Base-by-base conservation (phyloP, 2,329 filamentous ascomycete species). In the Teratosphaeria gauchensis region DNA sequence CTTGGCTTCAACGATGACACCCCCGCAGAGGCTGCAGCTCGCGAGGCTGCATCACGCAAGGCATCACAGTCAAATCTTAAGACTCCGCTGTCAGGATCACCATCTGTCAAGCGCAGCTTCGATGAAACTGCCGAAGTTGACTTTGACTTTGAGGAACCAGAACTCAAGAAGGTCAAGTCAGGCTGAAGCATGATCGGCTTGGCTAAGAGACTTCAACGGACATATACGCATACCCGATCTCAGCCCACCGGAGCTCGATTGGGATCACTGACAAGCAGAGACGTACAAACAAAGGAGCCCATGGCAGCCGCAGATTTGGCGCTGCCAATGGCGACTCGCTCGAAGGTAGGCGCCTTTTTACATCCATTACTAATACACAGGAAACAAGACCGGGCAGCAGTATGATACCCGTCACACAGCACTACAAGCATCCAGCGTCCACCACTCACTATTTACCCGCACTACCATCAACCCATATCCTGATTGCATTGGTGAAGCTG, bases 51-150 rank as follows among this genome's bases (percentile, higher is more conserved):
- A 24, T 33, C 31, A 42, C 56, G 57, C 12, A 63, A 61, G 30
- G 60, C 54, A 53, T 64, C 61, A 16, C 32, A 61, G 31, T 33
- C 51, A 6, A 24, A 33, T 28, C 19, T 56, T 30, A 57, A 57
- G 11, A 58, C 58, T 24, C 57, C 57, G 11, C 54, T 46, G 16
- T 53, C 59, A 4, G 56, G 33, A 32, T 69, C 68, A 19, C 67
- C 66, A 28, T 61, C 62, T 51, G 66, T 66, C 56, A 72, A 72
- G 65, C 68, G 70, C 19, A 66, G 68, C 8, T 66, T 69, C 54
- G 68, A 69, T 19, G 65, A 71, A 59, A 57, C 63, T 57, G 63
- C 61, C 31, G 65, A 64, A 30, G 59, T 64, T 28, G 64, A 68
- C 53, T 62, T 63, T 28, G 32, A 54, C 14, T 52, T 65, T 53